Evolutionary conservation across 1,139 yeast genomes (phyloP).

Genomic region (Yamadazyma blattariae): DNA sequence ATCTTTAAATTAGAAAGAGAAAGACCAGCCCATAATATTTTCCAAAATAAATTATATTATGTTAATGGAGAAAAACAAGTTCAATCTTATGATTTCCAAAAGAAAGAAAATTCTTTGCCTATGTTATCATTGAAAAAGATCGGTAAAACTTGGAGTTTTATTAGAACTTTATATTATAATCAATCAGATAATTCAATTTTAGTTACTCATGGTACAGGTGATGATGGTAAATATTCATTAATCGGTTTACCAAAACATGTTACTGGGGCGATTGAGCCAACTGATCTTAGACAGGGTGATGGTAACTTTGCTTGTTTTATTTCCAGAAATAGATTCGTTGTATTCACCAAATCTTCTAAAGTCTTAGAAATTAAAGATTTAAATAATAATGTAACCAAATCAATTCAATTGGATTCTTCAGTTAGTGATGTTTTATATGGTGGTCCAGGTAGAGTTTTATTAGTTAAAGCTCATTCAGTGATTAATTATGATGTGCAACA

Average conservation of each 20-base stretch:
- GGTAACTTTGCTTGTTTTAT: constrained; percentile 88
- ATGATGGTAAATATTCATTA: constrained; percentile 64
- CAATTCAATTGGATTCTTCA: constrained; percentile 69
- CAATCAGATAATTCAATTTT: constrained; percentile 88
- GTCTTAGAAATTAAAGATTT: constrained; percentile 80
- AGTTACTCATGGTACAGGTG: constrained; percentile 75
- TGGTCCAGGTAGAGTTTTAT: constrained; percentile 80
- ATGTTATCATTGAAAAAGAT: constrained; percentile 80
- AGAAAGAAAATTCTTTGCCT: constrained; percentile 66
- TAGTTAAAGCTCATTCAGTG: constrained; percentile 71
- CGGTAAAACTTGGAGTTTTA: constrained; percentile 83
- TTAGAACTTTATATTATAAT: constrained; percentile 83
- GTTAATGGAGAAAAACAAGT: constrained; percentile 86
- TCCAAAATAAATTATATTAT: constrained; percentile 69
- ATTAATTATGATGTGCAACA: constrained; percentile 91
- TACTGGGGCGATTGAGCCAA: constrained; percentile 90
- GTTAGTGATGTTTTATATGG: constrained; percentile 74
- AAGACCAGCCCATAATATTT: constrained; percentile 82
- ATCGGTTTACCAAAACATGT: constrained; percentile 81
- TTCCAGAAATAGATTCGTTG: constrained; percentile 91
- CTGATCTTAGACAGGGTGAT: constrained; percentile 72
- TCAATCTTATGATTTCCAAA: constrained; percentile 68
- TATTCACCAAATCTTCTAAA: constrained; percentile 62
- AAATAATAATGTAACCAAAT: constrained; percentile 75
- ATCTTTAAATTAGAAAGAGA: constrained; percentile 97